A percentile compares a stretch with the other conserved stretches of the same genome.
phyloP scores from a whole-genome alignment of 2,329 filamentous ascomycete species.

The Penicillium sp. region DNA sequence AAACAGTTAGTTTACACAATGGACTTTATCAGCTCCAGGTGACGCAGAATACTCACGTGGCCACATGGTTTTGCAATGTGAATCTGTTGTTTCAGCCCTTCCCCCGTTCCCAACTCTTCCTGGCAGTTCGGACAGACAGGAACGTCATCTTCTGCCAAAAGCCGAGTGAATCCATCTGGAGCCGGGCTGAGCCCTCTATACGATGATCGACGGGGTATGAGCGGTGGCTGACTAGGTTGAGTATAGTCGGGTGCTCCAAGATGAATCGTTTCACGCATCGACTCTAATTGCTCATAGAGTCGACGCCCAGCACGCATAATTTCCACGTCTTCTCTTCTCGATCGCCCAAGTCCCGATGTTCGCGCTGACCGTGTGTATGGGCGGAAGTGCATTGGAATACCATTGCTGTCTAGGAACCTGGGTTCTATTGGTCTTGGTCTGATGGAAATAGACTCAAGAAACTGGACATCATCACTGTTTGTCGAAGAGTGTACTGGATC shows the following conservation, averaged over 20 bases:
- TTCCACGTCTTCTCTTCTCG: neutral
- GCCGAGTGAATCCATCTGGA: constrained; percentile 75
- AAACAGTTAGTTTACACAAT: constrained; percentile 5
- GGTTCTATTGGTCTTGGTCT: constrained; percentile 16
- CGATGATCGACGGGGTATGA: neutral
- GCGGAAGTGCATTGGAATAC: constrained; percentile 1
- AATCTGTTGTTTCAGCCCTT: constrained; percentile 72
- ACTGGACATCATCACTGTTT: constrained; percentile 51
- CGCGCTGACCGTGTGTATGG: neutral
- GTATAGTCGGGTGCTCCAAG: constrained; percentile 11
- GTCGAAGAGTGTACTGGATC: constrained; percentile 20
- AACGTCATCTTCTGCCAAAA: constrained; percentile 67
- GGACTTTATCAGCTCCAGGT: neutral
- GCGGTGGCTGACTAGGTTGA: neutral
- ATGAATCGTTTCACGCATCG: neutral
- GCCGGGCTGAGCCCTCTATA: constrained; percentile 66
- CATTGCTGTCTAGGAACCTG: constrained; percentile 8
- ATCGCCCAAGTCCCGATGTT: neutral
- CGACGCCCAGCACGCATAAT: neutral
- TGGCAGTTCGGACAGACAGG: constrained; percentile 85
- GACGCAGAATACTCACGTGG: constrained; percentile 63
- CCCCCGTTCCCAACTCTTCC: constrained; percentile 75
- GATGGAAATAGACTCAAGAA: constrained; percentile 39
- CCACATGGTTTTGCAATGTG: constrained; percentile 91
- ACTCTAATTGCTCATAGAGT: neutral